These are phyloP conservation scores for Rhodotorula glutinis DNA, from an alignment of 1,284 basidiomycete species.

Conservation along the genomic window DNA sequence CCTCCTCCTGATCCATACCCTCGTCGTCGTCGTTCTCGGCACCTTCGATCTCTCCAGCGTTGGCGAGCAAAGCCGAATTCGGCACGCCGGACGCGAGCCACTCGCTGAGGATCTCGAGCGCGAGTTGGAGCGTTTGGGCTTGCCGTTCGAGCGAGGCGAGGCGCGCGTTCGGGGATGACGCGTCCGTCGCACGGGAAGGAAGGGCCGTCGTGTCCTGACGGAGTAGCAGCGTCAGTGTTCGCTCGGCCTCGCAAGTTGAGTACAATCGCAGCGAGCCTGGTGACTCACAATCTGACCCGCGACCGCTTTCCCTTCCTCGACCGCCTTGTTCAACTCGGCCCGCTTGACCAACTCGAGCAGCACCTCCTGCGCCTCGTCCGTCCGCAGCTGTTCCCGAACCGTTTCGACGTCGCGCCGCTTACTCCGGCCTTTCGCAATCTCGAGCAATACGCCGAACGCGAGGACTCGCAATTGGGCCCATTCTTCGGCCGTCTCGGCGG, in stretches of 20 bases:
- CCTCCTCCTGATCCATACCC: conserved; percentile 43
- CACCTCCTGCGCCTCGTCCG: conserved; percentile 13
- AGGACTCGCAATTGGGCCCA: conserved; percentile 36
- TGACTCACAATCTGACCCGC: conserved; percentile 21
- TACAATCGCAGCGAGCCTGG: too few species aligned
- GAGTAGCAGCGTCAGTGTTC: background rate
- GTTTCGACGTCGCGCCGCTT: conserved; percentile 28
- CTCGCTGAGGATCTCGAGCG: conserved; percentile 67
- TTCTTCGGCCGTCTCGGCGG: conserved; percentile 12
- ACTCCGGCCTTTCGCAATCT: conserved; percentile 32
- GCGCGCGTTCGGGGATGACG: conserved; percentile 53
- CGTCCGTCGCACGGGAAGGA: background rate
- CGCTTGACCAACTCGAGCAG: conserved; percentile 17
- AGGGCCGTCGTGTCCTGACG: conserved; percentile 25
- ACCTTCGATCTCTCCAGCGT: conserved; percentile 10
- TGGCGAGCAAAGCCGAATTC: conserved; percentile 7
- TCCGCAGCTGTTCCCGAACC: conserved; percentile 15
- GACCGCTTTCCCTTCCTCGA: conserved; percentile 14
- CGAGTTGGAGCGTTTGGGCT: conserved; percentile 69
- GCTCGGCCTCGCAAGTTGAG: too few species aligned
- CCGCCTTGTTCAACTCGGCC: conserved; percentile 1
- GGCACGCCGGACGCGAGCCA: conserved; percentile 36
- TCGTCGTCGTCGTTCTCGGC: conserved; percentile 32
- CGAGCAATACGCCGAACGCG: conserved; percentile 38
- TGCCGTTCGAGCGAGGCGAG: conserved; percentile 70